Evolutionary conservation across 352 stramenopile genomes (phyloP), one percentile per base, ranked within the genome.

Genomic region (Globisporangium spinosum): DNA sequence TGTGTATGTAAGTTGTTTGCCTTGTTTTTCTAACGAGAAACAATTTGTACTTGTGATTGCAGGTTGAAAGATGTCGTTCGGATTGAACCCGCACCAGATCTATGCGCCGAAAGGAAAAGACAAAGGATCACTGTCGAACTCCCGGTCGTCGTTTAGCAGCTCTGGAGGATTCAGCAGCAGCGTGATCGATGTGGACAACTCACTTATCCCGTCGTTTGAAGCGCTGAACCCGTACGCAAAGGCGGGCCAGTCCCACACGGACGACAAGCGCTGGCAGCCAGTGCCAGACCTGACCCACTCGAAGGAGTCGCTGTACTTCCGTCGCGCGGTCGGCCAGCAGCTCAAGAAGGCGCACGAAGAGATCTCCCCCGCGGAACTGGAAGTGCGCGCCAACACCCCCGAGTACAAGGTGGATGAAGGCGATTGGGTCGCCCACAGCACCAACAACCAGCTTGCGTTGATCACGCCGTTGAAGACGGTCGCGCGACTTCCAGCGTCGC

Each of bases 381-480:
- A 96, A 73, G 82, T 96, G 47, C 78, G 88, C n/a, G 88, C 88
- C n/a, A 94, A 96, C 68, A 96, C 88, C 23, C 88, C 88, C 20
- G 86, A 96, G 67, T 96, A 92, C 72, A 93, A 92, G 68, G 80
- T 96, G 51, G 78, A 91, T 61, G 82, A 94, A 66, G 76, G 84
- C 65, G 88, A 96, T 71, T 96, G 88, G 88, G 88, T 96, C 27
- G 88, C 88, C 23, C 88, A 96, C 70, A 89, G 88, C 54, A 82
- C 79, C 13, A 90, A 89, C 71, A 96, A 94, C 70, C 82, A 93
- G 69, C 81, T 91, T 25, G 76, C 81, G 53, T 72, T 96, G 9
- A 93, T 94, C 51, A 90, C 82, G 47, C 85, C 88, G 40, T 73
- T 96, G 27, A 95, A 95, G 77, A 90, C 88, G 0, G 85, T 95